Base-by-base conservation (phyloP, 176 grass and related monocot species). In the Aegilops longissima region DNA sequence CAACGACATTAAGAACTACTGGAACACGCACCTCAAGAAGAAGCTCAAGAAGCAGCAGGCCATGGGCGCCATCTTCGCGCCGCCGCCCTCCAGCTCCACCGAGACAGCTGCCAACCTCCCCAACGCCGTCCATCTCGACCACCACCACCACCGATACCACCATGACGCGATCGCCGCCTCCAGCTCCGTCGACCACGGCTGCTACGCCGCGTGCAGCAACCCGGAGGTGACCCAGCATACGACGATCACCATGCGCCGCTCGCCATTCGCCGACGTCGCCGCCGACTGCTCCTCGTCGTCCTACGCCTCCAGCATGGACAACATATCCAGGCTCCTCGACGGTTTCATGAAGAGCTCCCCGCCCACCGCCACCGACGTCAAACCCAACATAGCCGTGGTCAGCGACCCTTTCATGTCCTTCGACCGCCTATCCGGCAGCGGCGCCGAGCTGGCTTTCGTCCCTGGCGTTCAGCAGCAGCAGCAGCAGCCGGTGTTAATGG, bases 1-100 rank as follows among this genome's bases (percentile, higher is more conserved):
- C 82, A 97, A 97, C 79, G 95, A 97, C 80, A 97, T 97, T 87
- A 97, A 97, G 88, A 97, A 97, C 81, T 97, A 92, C 88, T 97
- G 95, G 95, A 97, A 97, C 86, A 97, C 92, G 17, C 92, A 94
- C 77, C 91, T 97, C 73, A 97, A 97, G 95, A 97, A 97, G 79
- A 94, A 94, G 86, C 86, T 97, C 77, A 88, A 78, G 84, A 93
- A 96, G 90, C 65, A 91, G 59, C 83, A 90, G 1, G 68, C 90
- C 61, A 79, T 78, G 49, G 77, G 72, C 54, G 86, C 82, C 51
- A 76, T 88, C 81, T 88, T 85, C 71, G 29, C 69, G 14, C 73
- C 40, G 27, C 39, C 38, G 7, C 17, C 61, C 42, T 77, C 83
- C 73, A 76, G 25, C 47, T 73, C 61, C 5, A 20, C 40, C 5